These are phyloP conservation scores for Lodderomyces theae DNA, from an alignment of 1,139 yeast species.

Conservation along the genomic window DNA sequence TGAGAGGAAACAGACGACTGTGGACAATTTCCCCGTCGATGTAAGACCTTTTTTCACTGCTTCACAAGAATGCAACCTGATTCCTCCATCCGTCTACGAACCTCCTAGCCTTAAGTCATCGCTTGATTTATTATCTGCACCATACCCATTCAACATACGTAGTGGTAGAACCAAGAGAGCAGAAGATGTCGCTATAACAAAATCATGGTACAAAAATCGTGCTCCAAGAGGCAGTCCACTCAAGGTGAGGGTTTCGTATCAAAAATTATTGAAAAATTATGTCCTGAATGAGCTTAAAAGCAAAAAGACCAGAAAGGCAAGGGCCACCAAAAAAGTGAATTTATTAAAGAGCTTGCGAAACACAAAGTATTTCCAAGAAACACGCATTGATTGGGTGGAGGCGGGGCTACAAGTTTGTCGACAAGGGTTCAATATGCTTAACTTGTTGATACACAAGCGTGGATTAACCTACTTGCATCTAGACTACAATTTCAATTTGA, in stretches of 20 bases:
- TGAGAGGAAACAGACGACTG: slow-evolving; percentile 13
- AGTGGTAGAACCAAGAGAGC: slow-evolving; percentile 76
- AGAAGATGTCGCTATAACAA: slow-evolving; percentile 83
- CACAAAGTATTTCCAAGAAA: slow-evolving; percentile 88
- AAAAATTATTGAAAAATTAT: slow-evolving; percentile 71
- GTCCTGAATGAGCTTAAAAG: slow-evolving; percentile 71
- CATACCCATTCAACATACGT: slow-evolving; percentile 78
- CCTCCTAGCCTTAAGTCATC: slow-evolving; percentile 45
- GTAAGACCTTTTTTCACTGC: slow-evolving; percentile 42
- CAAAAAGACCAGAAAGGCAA: slow-evolving; percentile 32
- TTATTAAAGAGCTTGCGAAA: slow-evolving; percentile 66
- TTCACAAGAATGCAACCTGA: slow-evolving; percentile 2
- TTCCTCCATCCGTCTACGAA: slow-evolving; percentile 1
- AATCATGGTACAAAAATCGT: slow-evolving; percentile 77
- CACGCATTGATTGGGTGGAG: slow-evolving; percentile 96
- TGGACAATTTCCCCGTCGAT: slow-evolving; percentile 33
- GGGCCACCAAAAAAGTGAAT: slow-evolving; percentile 45
- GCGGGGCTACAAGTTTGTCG: slow-evolving; percentile 92
- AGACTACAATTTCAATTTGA: slow-evolving; percentile 92
- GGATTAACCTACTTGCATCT: slow-evolving; percentile 91
- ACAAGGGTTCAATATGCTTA: slow-evolving; percentile 94
- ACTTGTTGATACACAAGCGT: slow-evolving; percentile 81
- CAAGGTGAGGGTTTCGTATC: slow-evolving; percentile 83
- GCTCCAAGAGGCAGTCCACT: slow-evolving; percentile 59
- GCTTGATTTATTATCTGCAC: slow-evolving; percentile 70